These are phyloP conservation scores for Bolboschoenoplectus hybrid DNA, from an alignment of 202 grass and related monocot species.

Conservation along the genomic window DNA sequence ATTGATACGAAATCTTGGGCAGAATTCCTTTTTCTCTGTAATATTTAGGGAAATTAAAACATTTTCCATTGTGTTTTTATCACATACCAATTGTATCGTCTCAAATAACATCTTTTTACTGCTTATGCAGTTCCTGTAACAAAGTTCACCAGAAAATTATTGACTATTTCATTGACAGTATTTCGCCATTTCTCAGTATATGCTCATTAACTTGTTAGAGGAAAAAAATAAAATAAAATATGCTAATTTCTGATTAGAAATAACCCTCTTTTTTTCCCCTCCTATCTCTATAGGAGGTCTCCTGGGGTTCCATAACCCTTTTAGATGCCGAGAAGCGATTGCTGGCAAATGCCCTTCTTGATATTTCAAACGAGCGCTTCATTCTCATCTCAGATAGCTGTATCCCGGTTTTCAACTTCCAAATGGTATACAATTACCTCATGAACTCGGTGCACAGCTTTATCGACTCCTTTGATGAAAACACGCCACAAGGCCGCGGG, in stretches of 20 bases:
- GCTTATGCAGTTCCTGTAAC: not conserved
- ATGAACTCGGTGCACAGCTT: constrained; percentile 73
- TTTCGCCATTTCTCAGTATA: not conserved
- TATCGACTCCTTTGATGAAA: constrained; percentile 66
- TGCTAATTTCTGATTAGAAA: not conserved
- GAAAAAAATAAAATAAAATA: not conserved
- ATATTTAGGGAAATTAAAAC: not conserved
- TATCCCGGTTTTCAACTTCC: constrained; percentile 82
- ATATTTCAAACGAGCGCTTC: constrained; percentile 95
- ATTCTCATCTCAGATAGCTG: constrained; percentile 89
- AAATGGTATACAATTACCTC: constrained; percentile 64
- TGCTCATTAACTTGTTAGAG: not conserved
- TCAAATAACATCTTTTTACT: not conserved
- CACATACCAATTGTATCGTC: not conserved
- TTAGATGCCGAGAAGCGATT: constrained; percentile 90
- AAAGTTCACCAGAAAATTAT: constrained; percentile 4
- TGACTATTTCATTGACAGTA: not conserved
- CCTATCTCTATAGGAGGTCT: constrained; percentile 42
- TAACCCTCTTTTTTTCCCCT: not conserved
- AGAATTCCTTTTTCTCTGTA: not conserved
- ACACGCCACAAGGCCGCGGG: constrained; percentile 49
- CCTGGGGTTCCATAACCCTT: constrained; percentile 71
- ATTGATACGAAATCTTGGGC: not conserved
- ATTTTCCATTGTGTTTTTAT: not conserved
- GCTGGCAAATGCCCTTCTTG: constrained; percentile 81